Percentiles rank a stretch among this genome's conserved stretches.
Evolutionary conservation across 768 basidiomycete species (phyloP).

Genomic region (Suillus bovinus): DNA sequence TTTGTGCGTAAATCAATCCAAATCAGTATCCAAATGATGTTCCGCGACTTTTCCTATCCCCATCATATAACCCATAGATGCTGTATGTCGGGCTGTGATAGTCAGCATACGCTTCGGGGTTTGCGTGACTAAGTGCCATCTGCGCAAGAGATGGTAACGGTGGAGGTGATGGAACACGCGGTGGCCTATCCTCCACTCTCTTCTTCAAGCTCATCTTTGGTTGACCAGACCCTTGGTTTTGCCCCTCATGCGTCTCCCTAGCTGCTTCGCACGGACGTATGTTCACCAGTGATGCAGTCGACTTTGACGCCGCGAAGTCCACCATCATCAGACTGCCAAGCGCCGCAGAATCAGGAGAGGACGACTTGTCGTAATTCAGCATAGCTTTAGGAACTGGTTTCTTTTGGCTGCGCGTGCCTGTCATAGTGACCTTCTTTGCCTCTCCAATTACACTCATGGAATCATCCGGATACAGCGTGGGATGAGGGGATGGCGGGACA

Average conservation of each 20-base stretch:
- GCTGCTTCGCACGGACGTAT: slow-evolving; percentile 28
- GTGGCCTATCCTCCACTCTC: slow-evolving; percentile 58
- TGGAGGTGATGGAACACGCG: slow-evolving; percentile 79
- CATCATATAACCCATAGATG: slow-evolving; percentile 73
- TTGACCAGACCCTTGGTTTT: slow-evolving; percentile 25
- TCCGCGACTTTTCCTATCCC: slow-evolving; percentile 53
- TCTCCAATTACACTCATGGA: slow-evolving; percentile 61
- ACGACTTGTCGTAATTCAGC: slow-evolving; percentile 15
- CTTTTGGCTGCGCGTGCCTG: slow-evolving; percentile 31
- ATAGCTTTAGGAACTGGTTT: slow-evolving; percentile 31
- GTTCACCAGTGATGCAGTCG: slow-evolving; percentile 33
- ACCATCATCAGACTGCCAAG: slow-evolving; percentile 64
- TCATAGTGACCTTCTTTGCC: slow-evolving; percentile 26
- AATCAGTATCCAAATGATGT: slow-evolving; percentile 26
- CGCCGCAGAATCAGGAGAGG: slow-evolving; percentile 44
- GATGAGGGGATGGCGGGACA: slow-evolving; percentile 53
- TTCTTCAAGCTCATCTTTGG: slow-evolving; percentile 31
- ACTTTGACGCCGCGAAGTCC: slow-evolving; percentile 48
- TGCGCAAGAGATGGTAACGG: slow-evolving; percentile 72
- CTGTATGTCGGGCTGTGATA: slow-evolving; percentile 85
- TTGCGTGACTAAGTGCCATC: slow-evolving; percentile 68
- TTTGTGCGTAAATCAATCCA: neutral
- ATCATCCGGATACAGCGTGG: slow-evolving; percentile 71
- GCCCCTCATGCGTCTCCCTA: slow-evolving; percentile 9
- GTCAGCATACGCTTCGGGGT: slow-evolving; percentile 60